Evolutionary conservation across 768 basidiomycete species (phyloP).

Genomic region (Leccinum fibrillosum): DNA sequence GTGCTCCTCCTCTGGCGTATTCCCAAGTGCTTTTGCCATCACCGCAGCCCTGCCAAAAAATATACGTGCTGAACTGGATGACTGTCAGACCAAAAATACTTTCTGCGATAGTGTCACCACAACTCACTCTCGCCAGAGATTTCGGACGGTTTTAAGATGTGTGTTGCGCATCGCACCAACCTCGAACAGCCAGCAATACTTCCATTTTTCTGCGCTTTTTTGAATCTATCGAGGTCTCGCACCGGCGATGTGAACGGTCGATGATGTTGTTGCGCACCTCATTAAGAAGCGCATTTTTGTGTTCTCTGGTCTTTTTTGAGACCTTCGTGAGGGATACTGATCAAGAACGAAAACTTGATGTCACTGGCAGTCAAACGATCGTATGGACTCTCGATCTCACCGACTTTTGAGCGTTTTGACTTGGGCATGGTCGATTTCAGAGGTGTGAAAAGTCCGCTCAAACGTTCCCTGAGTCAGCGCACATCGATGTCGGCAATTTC

Average conservation of each 20-base stretch:
- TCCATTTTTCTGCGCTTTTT: constrained; percentile 83
- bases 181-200: constrained; percentile 93
- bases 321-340: constrained; percentile 93
- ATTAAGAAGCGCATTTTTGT: constrained; percentile 80
- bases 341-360: constrained; percentile 15
- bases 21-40: constrained; percentile 94
- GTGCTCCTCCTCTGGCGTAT: constrained; percentile 84
- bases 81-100: constrained; percentile 4
- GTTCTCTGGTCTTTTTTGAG: constrained; percentile 86
- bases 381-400: constrained; percentile 42
- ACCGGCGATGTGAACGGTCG: constrained; percentile 3
- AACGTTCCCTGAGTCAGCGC: constrained; percentile 26
- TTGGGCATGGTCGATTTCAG: constrained; percentile 61
- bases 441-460: constrained; percentile 45
- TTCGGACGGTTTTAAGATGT: constrained; percentile 89
- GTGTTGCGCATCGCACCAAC: constrained; percentile 96
- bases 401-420: constrained; percentile 87
- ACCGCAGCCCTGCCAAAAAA: constrained; percentile 86
- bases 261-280: constrained; percentile 50
- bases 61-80: constrained; percentile 64
- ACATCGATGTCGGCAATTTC: constrained; percentile 35
- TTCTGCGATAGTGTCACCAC: not conserved
- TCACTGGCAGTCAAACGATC: constrained; percentile 1
- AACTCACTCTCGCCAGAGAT: constrained; percentile 87
- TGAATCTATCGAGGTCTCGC: constrained; percentile 59